A percentile compares a stretch with the other conserved stretches of the same genome.
These are phyloP conservation scores for Akanthomyces uredinophilus DNA, from an alignment of 2,329 filamentous ascomycete genomes.

Conservation along the genomic window DNA sequence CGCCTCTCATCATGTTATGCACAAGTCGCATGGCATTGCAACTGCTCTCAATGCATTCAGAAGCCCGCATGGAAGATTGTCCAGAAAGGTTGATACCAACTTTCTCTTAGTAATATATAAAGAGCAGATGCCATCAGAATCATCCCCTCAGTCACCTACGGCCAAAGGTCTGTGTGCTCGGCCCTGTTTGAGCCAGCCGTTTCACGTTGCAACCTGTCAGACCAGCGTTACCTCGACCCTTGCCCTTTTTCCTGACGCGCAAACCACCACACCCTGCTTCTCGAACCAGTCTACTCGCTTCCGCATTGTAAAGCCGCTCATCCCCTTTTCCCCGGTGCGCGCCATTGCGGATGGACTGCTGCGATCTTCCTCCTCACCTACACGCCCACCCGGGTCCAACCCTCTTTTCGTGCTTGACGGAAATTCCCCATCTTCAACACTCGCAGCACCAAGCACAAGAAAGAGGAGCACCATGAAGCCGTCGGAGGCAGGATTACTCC, in stretches of 20 bases:
- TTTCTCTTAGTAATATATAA: no score
- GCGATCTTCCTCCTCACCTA: not conserved
- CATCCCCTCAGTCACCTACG: not conserved
- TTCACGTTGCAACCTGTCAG: conserved; percentile 12
- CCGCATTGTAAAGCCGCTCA: not conserved
- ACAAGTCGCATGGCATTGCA: not conserved
- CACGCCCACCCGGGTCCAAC: no score
- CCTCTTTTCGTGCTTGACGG: not conserved
- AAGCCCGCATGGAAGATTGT: not conserved
- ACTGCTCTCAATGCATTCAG: not conserved
- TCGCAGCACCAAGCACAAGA: not conserved
- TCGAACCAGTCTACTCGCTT: not conserved
- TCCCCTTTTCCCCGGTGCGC: not conserved
- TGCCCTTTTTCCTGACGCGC: not conserved
- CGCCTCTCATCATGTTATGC: no score
- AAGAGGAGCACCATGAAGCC: conserved; percentile 24
- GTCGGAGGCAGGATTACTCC: conserved; percentile 21
- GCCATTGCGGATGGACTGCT: not conserved
- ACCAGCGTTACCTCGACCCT: conserved; percentile 1
- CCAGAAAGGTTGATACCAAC: not conserved
- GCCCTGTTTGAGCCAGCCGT: conserved; percentile 13
- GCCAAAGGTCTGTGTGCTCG: not conserved
- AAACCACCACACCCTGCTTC: not conserved
- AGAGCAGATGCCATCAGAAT: not conserved
- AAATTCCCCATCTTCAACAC: not conserved